phyloP scores from a whole-genome alignment of 2,329 filamentous ascomycete genomes.

The Sordariomycetes sp. region DNA sequence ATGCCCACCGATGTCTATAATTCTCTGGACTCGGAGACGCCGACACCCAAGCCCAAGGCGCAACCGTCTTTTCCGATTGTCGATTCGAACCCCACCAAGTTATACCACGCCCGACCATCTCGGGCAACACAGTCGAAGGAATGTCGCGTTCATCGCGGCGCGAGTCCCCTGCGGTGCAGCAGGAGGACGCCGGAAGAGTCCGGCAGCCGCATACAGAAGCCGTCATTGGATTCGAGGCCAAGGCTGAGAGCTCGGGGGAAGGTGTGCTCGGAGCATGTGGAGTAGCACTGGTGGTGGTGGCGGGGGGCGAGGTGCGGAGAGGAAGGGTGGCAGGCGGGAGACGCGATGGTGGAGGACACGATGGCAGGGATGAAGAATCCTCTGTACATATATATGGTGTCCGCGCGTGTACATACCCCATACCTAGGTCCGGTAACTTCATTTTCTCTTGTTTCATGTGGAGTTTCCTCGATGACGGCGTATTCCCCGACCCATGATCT shows the following conservation, averaged over 20 bases:
- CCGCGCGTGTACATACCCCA: background rate
- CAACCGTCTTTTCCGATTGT: background rate
- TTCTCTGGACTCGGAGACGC: slow-evolving; percentile 1
- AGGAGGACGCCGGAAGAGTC: slow-evolving; percentile 4
- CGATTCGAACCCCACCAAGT: background rate
- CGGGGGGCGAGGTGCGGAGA: background rate
- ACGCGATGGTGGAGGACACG: background rate
- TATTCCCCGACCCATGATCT: background rate
- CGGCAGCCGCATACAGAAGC: slow-evolving; percentile 4
- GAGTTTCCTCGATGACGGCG: background rate
- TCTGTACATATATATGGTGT: background rate
- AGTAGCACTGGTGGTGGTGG: slow-evolving; percentile 1
- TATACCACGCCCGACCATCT: background rate
- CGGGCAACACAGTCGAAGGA: background rate
- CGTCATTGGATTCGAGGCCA: background rate
- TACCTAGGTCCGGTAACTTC: background rate
- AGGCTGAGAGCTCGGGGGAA: background rate
- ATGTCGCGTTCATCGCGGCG: background rate
- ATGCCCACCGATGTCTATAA: background rate
- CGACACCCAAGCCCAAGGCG: background rate
- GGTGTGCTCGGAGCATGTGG: background rate
- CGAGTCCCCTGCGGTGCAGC: slow-evolving; percentile 1
- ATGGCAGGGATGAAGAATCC: background rate
- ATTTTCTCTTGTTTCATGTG: background rate
- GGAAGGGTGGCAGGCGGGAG: background rate